Evolutionary conservation across 805 yeast species (phyloP), one percentile per base, ranked within the genome.

Genomic region (Hanseniaspora singularis): DNA sequence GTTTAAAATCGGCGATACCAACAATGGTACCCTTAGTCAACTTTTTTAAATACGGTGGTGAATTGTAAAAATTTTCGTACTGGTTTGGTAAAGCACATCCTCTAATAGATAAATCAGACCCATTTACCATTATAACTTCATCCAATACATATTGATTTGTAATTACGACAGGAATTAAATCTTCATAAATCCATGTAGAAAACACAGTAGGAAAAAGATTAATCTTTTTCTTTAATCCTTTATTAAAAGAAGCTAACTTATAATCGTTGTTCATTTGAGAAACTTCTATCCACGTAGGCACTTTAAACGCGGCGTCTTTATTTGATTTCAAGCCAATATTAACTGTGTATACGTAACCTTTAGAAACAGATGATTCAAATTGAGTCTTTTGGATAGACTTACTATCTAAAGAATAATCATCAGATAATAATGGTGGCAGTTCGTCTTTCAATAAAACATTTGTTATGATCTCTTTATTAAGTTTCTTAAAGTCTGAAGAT

Each of bases 21-120:
- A 87, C 95, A 3, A 84, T 57, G 0, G 69, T 56, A 0, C 86
- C 94, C 38, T 62, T 63, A 2, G 52, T 54, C 4, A 73, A 66
- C 4, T 70, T 53, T 0, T 15, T 11, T 14, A 24, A 18, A 15
- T 34, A 18, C 12, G 32, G 18, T 12, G 43, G 41, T 26, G 14
- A 20, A 8, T 40, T 51, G 41, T 30, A 47, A 16, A 22, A 32
- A 22, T 31, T 51, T 12, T 30, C 38, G 15, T 48, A 38, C 14
- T 48, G 53, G 31, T 51, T 51, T 1, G 79, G 79, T 20, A 48
- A 32, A 20, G 42, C 45, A 38, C 50, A 48, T 16, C 94, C 94
- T 2, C 87, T 82, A 28, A 81, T 66, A 87, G 82, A 81, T 51
- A 83, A 62, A 54, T 82, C 73, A 0, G 97, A 96, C 11, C 96